phyloP scores from a whole-genome alignment of 768 basidiomycete genomes.

The Hemileccinum impolitum region DNA sequence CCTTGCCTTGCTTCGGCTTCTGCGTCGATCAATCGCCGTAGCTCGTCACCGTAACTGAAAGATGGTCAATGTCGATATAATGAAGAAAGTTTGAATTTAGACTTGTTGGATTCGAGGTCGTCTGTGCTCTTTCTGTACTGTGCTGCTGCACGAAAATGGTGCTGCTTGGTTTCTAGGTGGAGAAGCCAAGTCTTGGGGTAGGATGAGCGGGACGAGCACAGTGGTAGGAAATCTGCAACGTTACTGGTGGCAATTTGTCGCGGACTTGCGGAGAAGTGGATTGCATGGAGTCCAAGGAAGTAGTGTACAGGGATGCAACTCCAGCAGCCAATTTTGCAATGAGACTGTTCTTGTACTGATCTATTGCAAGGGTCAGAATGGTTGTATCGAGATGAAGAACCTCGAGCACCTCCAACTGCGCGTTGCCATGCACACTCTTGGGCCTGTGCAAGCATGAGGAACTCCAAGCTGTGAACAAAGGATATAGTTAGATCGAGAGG shows the following conservation, averaged over 20 bases:
- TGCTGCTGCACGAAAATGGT: slow-evolving; percentile 87
- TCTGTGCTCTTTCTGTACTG: slow-evolving; percentile 88
- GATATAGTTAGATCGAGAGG: slow-evolving; percentile 64
- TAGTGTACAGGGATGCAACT: slow-evolving; percentile 65
- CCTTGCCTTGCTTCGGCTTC: slow-evolving; percentile 66
- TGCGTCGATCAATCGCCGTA: slow-evolving; percentile 74
- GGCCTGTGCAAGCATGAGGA: slow-evolving; percentile 86
- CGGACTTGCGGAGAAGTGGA: slow-evolving; percentile 43
- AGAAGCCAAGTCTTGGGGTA: slow-evolving; percentile 59
- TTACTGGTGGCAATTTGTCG: slow-evolving; percentile 54
- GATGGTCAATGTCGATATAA: slow-evolving; percentile 7
- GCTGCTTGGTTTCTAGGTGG: slow-evolving; percentile 77
- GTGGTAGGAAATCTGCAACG: slow-evolving; percentile 9
- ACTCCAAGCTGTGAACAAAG: slow-evolving; percentile 62
- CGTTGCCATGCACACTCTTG: slow-evolving; percentile 98
- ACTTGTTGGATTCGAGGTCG: slow-evolving; percentile 78
- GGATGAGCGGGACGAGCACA: slow-evolving; percentile 10
- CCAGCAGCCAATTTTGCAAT: slow-evolving; percentile 81
- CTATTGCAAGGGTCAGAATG: background rate
- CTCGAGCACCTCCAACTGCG: slow-evolving; percentile 67
- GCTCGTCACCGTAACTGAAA: slow-evolving; percentile 80
- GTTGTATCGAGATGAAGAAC: background rate
- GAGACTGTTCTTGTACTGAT: slow-evolving; percentile 72
- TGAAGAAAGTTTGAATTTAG: slow-evolving; percentile 12
- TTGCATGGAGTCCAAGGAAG: slow-evolving; percentile 42